Evolutionary conservation across 192 early-diverging fungal genomes (phyloP), one percentile per base, ranked within the genome.

Genomic region (Podila verticillata): DNA sequence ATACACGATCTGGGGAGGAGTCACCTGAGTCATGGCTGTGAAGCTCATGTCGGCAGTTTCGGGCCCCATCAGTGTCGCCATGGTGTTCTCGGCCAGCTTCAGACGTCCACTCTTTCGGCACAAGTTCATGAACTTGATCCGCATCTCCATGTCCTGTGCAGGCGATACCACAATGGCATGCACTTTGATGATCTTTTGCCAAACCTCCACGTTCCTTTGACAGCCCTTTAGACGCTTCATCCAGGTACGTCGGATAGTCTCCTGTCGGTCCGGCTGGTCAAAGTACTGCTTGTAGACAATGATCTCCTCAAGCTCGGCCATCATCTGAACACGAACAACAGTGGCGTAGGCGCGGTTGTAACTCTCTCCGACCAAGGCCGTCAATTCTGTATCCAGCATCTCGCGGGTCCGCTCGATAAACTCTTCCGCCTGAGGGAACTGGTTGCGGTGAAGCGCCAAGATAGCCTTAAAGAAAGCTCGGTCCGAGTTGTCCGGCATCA

Each of bases 281-380:
- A 92, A 85, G 12, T 88, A 84, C 54, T 93, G 91, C 72, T 96
- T 97, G 77, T 96, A 99, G 0, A 86, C 82, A 30, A 99, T 96
- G 57, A 97, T 96, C 81, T 99, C 98, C 77, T 99, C 98, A 61
- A 99, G 81, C 80, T 99, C 98, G 0, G 96, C 94, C 70, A 99
- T 91, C 97, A 99, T 94, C 83, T 99, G 98, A 56, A 96, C 94
- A 48, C 95, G 92, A 17, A 99, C 95, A 7, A 98, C 91, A 20
- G 84, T 91, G 72, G 87, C 85, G 73, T 99, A 99, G 0, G 95
- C 94, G 44, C 97, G 92, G 77, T 93, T 95, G 70, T 99, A 98
- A 49, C 95, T 96, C 80, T 99, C 98, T 1, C 95, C 91, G 9
- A 98, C 89, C 39, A 96, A 75, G 2, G 98, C 94, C 35, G 92